Percentiles rank a stretch among this genome's conserved stretches.
These are phyloP conservation scores for Sugiyamaella pinicola DNA, from an alignment of 1,139 yeast genomes.

Conservation along the genomic window DNA sequence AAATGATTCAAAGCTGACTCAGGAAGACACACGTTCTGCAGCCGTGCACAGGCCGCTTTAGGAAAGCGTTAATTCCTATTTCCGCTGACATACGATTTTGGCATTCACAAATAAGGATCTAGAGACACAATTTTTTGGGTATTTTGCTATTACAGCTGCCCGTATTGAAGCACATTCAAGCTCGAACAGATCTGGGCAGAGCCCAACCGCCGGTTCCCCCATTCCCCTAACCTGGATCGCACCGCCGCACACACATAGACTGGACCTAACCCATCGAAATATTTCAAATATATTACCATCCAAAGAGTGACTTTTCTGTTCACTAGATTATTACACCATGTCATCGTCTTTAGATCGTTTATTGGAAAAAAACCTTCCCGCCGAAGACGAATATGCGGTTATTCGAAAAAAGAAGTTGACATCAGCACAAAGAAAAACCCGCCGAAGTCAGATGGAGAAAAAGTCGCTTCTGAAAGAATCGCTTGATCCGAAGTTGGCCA, in stretches of 20 bases:
- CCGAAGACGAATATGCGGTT: slow-evolving; percentile 14
- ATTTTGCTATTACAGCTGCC: too few species aligned
- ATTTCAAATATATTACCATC: neutral
- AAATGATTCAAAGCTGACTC: neutral
- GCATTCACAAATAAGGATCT: too few species aligned
- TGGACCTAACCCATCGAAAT: slow-evolving; percentile 9
- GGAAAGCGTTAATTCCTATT: too few species aligned
- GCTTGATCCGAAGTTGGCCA: slow-evolving; percentile 26
- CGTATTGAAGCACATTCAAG: too few species aligned
- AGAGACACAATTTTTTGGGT: too few species aligned
- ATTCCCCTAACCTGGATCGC: neutral
- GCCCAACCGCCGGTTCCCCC: too few species aligned
- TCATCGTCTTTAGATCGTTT: slow-evolving; percentile 28
- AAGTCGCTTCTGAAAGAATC: slow-evolving; percentile 24
- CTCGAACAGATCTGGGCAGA: too few species aligned
- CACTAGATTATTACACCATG: slow-evolving; percentile 3
- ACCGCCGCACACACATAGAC: neutral
- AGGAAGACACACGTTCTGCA: neutral
- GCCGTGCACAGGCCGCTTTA: too few species aligned
- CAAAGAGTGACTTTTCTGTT: neutral
- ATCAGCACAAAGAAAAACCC: slow-evolving; percentile 18
- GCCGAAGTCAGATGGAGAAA: slow-evolving; percentile 23
- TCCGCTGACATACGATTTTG: too few species aligned
- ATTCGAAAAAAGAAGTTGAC: slow-evolving; percentile 19
- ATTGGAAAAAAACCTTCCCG: slow-evolving; percentile 28